These are phyloP conservation scores for Colletotrichum siamense DNA, from an alignment of 2,329 filamentous ascomycete species.

Conservation along the genomic window DNA sequence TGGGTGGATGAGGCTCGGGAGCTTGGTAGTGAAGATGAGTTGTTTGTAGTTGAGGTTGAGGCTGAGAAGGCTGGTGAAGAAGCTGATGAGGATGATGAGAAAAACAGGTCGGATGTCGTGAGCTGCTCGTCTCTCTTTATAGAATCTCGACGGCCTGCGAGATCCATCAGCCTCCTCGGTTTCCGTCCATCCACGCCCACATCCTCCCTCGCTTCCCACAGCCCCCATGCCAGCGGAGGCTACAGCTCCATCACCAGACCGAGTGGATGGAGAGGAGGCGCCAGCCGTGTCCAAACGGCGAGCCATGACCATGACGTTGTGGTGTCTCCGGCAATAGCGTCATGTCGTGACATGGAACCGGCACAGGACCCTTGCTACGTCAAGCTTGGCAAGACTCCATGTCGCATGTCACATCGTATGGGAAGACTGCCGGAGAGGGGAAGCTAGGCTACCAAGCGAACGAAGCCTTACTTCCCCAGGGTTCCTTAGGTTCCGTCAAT, in stretches of 20 bases:
- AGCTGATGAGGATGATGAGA: slow-evolving; percentile 4
- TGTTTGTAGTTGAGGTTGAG: not conserved
- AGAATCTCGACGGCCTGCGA: not conserved
- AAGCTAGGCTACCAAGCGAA: not conserved
- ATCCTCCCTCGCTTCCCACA: not conserved
- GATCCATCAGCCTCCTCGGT: not conserved
- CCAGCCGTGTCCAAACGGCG: not conserved
- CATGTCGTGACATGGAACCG: slow-evolving; percentile 9
- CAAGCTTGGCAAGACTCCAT: slow-evolving; percentile 7
- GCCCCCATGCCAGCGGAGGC: not conserved
- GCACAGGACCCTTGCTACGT: not conserved
- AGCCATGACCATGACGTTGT: slow-evolving; percentile 63
- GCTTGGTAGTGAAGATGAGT: not conserved
- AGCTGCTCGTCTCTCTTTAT: not conserved
- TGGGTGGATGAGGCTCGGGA: slow-evolving; percentile 11
- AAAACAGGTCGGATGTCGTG: not conserved
- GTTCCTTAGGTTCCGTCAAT: not conserved
- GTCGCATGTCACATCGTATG: slow-evolving; percentile 15
- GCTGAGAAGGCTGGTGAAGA: slow-evolving; percentile 5
- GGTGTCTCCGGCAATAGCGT: slow-evolving; percentile 64
- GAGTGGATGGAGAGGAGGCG: not conserved
- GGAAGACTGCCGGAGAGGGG: slow-evolving; percentile 4
- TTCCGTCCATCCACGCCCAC: not conserved
- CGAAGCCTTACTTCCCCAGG: not conserved
- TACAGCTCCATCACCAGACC: slow-evolving; percentile 8